Conservation (phyloP, 192 early-diverging fungal genomes). For the Coemansia reversa region DNA sequence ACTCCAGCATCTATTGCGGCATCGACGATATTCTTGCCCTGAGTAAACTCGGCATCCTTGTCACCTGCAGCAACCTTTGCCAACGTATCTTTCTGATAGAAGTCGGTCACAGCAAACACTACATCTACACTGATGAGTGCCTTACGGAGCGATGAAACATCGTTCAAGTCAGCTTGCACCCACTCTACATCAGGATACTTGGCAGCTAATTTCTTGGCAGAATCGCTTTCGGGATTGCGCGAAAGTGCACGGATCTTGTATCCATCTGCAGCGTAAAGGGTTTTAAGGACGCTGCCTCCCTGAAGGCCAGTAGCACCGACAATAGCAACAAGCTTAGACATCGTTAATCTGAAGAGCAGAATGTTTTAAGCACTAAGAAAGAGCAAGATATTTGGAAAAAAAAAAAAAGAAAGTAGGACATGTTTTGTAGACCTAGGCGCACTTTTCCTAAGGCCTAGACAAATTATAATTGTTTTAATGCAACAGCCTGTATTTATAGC, state of each 20-base stretch:
- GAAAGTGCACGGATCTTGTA: conserved; percentile 40
- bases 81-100: conserved; percentile 17
- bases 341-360: conserved; percentile 4
- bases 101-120: conserved; percentile 43
- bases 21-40: conserved; percentile 42
- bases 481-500: no score
- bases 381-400: no score
- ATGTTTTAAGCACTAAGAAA: no score
- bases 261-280: conserved; percentile 19
- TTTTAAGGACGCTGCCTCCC: conserved; percentile 42
- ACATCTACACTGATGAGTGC: conserved; percentile 23
- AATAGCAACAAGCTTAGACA: conserved; percentile 31
- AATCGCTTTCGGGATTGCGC: conserved; percentile 17
- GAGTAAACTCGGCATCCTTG: conserved; percentile 26
- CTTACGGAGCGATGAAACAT: conserved; percentile 18
- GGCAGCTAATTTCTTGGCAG: conserved; percentile 10
- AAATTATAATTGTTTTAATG: no score
- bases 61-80: conserved; percentile 13
- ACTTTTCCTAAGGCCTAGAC: no score
- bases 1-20: conserved; percentile 33
- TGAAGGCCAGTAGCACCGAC: conserved; percentile 45
- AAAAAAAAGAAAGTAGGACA: no score
- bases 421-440: no score
- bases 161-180: conserved; percentile 24
- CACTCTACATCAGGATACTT: conserved; percentile 34